Evolutionary conservation across 805 yeast genomes (phyloP), one percentile per base, ranked within the genome.

Genomic region (Barnettozyma pratensis): DNA sequence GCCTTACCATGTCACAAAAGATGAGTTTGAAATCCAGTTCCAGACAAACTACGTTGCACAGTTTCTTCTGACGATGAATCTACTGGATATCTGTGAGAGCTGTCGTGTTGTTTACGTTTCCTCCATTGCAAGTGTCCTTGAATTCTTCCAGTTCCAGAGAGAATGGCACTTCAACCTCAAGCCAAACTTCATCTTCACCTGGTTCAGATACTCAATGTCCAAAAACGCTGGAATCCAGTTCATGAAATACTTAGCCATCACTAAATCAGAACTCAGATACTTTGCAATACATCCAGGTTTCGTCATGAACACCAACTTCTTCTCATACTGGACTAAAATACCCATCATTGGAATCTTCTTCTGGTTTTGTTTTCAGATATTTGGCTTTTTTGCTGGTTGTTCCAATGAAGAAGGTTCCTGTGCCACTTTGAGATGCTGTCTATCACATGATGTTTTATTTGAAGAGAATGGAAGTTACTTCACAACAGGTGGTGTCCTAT

Each of bases 221-320:
- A 88, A 88, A 60, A 79, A 86, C 1, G 84, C 86, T 0, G 85
- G 87, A 0, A 87, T 87, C 40, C 96, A 88, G 56, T 77, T 81
- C 58, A 76, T 81, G 58, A 80, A 80, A 55, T 72, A 81, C 63
- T 65, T 88, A 26, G 78, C 92, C 0, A 69, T 79, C 36, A 74
- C 81, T 50, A 75, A 86, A 60, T 94, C 95, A 0, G 73, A 79
- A 19, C 71, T 87, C 8, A 63, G 82, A 37, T 80, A 83, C 49
- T 64, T 79, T 36, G 74, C 88, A 2, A 86, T 87, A 4, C 91
- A 87, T 58, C 96, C 96, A 0, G 96, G 96, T 0, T 75, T 87
- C 54, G 87, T 87, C n/a, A 83, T 88, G 86, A 81, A 82, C 57
- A 83, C 96, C 2, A 83, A 84, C 55, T 64, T 85, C 42, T 85